Conservation (phyloP, 2,329 filamentous ascomycete species). For the Fusarium bulbicola region DNA sequence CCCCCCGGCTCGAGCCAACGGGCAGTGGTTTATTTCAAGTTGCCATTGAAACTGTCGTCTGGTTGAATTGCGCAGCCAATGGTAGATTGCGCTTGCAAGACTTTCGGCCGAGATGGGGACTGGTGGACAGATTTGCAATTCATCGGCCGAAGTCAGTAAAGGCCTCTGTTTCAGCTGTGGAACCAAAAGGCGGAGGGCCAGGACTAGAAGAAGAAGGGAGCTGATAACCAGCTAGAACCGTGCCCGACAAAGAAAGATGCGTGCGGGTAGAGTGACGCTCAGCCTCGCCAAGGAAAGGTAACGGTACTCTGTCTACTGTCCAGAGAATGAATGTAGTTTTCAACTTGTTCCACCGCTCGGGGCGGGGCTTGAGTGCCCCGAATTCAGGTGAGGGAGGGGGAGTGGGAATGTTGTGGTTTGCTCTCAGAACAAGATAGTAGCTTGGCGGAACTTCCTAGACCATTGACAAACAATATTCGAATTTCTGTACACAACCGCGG, state of each 20-base stretch:
- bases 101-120: conserved; percentile 33
- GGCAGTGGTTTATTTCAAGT: conserved; percentile 14
- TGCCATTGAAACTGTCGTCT: conserved; percentile 3
- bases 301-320: background rate
- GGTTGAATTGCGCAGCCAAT: conserved; percentile 25
- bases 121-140: conserved; percentile 5
- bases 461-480: background rate
- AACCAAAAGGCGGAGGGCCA: conserved; percentile 23
- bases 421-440: background rate
- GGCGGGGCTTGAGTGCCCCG: conserved; percentile 32
- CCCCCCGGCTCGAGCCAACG: too few relatives aligned
- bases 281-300: background rate
- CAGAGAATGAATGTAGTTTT: conserved; percentile 7
- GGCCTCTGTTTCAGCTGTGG: conserved; percentile 27
- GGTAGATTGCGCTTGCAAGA: background rate
- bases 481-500: conserved; percentile 5
- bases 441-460: conserved; percentile 6
- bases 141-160: conserved; percentile 22
- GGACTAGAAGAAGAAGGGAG: conserved; percentile 34
- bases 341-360: conserved; percentile 24
- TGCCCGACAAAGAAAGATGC: background rate
- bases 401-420: conserved; percentile 1
- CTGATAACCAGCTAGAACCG: conserved; percentile 6
- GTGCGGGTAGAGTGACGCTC: background rate
- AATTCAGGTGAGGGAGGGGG: conserved; percentile 9